Evolutionary conservation across 2,329 filamentous ascomycete species (phyloP).

Genomic region (Hymenoscyphus linearis): DNA sequence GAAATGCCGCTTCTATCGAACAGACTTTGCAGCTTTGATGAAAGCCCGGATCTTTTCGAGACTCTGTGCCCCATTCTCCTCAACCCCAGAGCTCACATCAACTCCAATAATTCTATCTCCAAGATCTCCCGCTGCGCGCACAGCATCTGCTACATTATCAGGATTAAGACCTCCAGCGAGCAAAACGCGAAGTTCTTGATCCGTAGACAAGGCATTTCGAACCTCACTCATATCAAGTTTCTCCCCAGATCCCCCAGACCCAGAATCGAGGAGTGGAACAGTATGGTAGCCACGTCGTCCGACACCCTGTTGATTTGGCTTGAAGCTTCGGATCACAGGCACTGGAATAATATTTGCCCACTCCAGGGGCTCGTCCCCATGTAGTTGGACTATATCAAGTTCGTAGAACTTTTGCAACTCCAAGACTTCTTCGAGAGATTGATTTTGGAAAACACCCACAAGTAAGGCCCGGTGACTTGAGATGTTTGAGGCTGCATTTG

Average conservation of each 20-base stretch:
- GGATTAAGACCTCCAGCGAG: conserved; percentile 81
- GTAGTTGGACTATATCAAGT: conserved; percentile 87
- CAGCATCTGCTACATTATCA: conserved; percentile 65
- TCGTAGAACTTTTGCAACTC: conserved; percentile 68
- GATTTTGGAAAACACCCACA: conserved; percentile 91
- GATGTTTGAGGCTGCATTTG: conserved; percentile 42
- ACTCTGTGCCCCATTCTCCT: conserved; percentile 75
- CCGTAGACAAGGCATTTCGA: conserved; percentile 57
- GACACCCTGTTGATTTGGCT: conserved; percentile 58
- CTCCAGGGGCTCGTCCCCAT: conserved; percentile 86
- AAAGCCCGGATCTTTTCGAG: conserved; percentile 77
- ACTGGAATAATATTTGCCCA: conserved; percentile 89
- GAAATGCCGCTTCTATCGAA: conserved; percentile 18
- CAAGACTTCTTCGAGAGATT: conserved; percentile 77
- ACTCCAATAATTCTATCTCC: conserved; percentile 68
- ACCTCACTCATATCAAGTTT: conserved; percentile 68
- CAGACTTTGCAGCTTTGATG: conserved; percentile 63
- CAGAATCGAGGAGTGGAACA: conserved; percentile 80
- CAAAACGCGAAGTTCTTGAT: conserved; percentile 67
- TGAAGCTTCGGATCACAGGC: conserved; percentile 83
- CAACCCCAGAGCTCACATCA: conserved; percentile 92
- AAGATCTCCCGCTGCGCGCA: conserved; percentile 57
- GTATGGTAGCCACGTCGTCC: conserved; percentile 74
- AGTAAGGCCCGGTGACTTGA: conserved; percentile 62
- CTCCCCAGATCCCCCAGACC: conserved; percentile 74